phyloP scores from a whole-genome alignment of 2,329 filamentous ascomycete species.

The Helotiales sp. region DNA sequence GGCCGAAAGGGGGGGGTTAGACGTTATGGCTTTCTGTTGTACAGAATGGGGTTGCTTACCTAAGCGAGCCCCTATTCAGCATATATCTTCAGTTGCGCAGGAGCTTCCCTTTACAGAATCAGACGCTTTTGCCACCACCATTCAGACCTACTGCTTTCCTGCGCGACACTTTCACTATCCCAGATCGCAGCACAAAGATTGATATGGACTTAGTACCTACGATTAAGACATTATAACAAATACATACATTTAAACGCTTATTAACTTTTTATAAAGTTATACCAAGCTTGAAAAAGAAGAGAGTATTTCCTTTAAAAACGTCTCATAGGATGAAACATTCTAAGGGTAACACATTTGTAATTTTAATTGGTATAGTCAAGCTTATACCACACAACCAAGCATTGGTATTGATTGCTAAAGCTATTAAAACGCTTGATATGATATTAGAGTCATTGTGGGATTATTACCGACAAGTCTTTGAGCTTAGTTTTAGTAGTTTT shows the following conservation, averaged over 20 bases:
- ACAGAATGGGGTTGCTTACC: too few species aligned
- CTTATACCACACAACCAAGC: not conserved
- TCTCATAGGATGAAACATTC: not conserved
- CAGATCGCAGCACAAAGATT: conserved; percentile 3
- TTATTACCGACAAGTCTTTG: too few species aligned
- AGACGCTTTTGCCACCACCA: too few species aligned
- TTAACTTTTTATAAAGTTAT: not conserved
- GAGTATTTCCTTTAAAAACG: conserved; percentile 1
- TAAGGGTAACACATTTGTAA: not conserved
- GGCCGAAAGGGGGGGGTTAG: too few species aligned
- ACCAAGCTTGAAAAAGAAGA: conserved; percentile 12
- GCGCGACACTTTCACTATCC: not conserved
- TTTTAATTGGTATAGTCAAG: not conserved
- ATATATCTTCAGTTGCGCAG: too few species aligned
- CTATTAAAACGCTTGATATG: too few species aligned
- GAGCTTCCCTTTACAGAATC: too few species aligned
- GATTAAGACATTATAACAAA: not conserved
- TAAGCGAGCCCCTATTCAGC: too few species aligned
- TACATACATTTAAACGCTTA: not conserved
- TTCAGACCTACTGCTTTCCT: too few species aligned
- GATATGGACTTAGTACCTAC: not conserved
- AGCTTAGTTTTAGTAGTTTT: too few species aligned
- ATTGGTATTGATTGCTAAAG: not conserved
- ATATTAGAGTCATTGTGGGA: too few species aligned
- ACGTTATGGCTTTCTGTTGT: too few species aligned